A percentile compares a stretch with the other conserved stretches of the same genome.
Conservation (phyloP, 306 rosid genomes). For the Sicyos edulis region DNA sequence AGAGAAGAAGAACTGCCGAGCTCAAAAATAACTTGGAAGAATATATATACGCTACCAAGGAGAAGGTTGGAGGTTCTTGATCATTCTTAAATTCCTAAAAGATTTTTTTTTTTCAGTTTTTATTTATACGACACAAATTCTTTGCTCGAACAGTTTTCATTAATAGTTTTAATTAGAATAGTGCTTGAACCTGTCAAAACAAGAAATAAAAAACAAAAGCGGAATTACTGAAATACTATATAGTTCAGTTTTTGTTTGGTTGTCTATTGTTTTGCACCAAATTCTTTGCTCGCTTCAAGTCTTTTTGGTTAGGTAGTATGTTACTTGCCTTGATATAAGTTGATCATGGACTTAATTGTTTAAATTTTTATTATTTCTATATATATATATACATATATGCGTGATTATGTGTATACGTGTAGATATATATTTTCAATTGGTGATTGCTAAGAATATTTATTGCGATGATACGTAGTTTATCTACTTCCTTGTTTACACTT, state of each 20-base stretch:
- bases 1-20: constrained; percentile 88
- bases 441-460: too few species aligned
- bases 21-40: constrained; percentile 85
- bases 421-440: background rate
- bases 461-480: background rate
- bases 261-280: background rate
- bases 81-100: constrained; percentile 16
- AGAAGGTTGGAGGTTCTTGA: constrained; percentile 55
- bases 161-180: background rate
- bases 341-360: background rate
- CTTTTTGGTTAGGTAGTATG: background rate
- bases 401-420: too few species aligned
- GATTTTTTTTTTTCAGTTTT: background rate
- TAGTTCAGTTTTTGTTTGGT: background rate
- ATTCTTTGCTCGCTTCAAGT: background rate
- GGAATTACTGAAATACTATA: background rate
- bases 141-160: too few species aligned
- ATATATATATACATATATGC: too few species aligned
- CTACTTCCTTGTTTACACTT: background rate
- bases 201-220: background rate
- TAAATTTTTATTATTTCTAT: background rate
- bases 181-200: too few species aligned
- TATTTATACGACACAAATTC: background rate
- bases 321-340: background rate
- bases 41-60: constrained; percentile 81